These are phyloP conservation scores for Termitomyces sp. DNA, from an alignment of 768 basidiomycete genomes.

Conservation along the genomic window DNA sequence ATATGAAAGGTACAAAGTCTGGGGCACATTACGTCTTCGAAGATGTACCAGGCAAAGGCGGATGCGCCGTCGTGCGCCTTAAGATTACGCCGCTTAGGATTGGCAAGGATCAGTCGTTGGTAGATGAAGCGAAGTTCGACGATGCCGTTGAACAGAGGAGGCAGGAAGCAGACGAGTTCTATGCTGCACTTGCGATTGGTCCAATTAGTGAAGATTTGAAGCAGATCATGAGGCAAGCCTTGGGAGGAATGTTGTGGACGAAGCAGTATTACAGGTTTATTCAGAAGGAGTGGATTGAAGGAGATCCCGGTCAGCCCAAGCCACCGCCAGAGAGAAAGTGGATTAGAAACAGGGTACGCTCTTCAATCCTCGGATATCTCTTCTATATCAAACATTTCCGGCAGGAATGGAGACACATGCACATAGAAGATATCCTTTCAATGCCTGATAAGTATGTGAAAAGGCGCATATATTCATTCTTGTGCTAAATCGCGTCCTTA, in stretches of 20 bases:
- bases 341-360: constrained; percentile 72
- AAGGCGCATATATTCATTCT: background rate
- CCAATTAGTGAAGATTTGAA: constrained; percentile 88
- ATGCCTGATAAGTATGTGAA: constrained; percentile 95
- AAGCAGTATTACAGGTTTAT: constrained; percentile 97
- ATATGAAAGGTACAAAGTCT: constrained; percentile 84
- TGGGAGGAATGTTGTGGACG: constrained; percentile 97
- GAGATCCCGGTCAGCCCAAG: constrained; percentile 91
- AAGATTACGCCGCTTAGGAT: constrained; percentile 80
- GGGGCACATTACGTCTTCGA: constrained; percentile 88
- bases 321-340: constrained; percentile 87
- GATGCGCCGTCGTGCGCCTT: constrained; percentile 90
- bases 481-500: constrained; percentile 4
- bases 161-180: constrained; percentile 96
- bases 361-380: background rate
- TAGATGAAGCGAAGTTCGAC: constrained; percentile 89
- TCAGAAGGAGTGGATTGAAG: constrained; percentile 94
- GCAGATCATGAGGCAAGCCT: constrained; percentile 94
- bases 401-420: constrained; percentile 93
- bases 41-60: constrained; percentile 85
- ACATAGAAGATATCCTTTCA: constrained; percentile 92
- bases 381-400: background rate
- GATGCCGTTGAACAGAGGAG: constrained; percentile 85
- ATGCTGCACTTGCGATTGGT: constrained; percentile 71
- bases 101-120: constrained; percentile 72